Evolutionary conservation across 345 rosid genomes (phyloP).

Genomic region (Excoecaria cochinchinensis): DNA sequence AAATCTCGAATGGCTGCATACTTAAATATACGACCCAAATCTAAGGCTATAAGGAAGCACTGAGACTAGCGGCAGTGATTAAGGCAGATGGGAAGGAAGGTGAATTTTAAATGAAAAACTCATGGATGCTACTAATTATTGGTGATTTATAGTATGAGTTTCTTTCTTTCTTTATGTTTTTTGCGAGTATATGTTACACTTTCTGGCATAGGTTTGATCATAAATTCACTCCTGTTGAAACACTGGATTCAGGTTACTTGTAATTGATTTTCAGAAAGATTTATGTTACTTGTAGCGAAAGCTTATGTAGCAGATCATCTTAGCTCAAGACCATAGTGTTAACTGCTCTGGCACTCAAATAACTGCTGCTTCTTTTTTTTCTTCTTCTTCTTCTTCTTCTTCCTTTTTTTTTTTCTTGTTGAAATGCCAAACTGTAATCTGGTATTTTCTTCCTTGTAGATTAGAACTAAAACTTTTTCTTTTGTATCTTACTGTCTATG

Average conservation of each 20-base stretch:
- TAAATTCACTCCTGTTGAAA: too few species aligned
- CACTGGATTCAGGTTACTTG: too few species aligned
- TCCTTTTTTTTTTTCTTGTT: neutral
- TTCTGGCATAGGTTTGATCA: too few species aligned
- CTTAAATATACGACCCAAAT: constrained; percentile 44
- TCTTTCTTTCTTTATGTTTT: neutral
- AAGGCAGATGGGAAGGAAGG: neutral
- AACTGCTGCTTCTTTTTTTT: too few species aligned
- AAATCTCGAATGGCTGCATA: constrained; percentile 63
- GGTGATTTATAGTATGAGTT: neutral
- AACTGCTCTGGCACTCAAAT: too few species aligned
- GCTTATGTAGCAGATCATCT: neutral
- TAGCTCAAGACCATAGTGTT: neutral
- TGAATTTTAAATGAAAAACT: neutral
- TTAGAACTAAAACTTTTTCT: neutral
- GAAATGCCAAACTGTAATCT: neutral
- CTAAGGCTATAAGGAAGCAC: constrained; percentile 15
- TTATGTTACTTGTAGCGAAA: neutral
- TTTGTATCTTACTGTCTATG: too few species aligned
- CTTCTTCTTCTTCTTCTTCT: too few species aligned
- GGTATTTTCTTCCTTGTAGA: neutral
- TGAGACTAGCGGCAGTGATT: neutral
- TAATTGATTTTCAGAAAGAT: neutral
- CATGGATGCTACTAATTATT: too few species aligned
- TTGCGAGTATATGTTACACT: too few species aligned